phyloP scores from a whole-genome alignment of 148 eudicot species.

The Heliosperma pusillum region DNA sequence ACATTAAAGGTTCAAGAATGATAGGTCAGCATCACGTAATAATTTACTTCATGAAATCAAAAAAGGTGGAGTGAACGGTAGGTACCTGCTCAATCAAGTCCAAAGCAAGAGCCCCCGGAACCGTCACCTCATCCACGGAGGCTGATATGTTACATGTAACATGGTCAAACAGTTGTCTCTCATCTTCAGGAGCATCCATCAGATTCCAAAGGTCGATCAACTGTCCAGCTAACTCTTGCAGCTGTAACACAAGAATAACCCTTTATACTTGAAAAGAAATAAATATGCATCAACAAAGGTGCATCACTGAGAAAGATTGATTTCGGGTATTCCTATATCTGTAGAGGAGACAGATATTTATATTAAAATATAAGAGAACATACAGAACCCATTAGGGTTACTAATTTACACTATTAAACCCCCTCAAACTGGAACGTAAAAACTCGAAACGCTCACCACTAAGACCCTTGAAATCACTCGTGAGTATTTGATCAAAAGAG shows the following conservation, averaged over 20 bases:
- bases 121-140: constrained; percentile 76
- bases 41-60: constrained; percentile 2
- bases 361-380: too few species aligned
- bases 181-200: constrained; percentile 85
- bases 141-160: constrained; percentile 90
- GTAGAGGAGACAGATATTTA: too few species aligned
- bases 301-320: too few species aligned
- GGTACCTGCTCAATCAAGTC: constrained; percentile 90
- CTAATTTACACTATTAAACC: too few species aligned
- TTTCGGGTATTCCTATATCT: too few species aligned
- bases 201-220: constrained; percentile 90
- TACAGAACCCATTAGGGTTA: too few species aligned
- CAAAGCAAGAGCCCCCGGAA: constrained; percentile 89
- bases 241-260: constrained; percentile 42
- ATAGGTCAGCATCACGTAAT: constrained; percentile 6
- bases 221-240: constrained; percentile 89
- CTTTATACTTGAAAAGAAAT: background rate
- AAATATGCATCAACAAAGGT: background rate
- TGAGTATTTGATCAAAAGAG: too few species aligned
- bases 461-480: too few species aligned
- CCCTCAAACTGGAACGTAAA: too few species aligned
- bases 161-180: constrained; percentile 79
- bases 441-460: too few species aligned
- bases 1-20: constrained; percentile 7
- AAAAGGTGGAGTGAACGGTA: constrained; percentile 1